These are phyloP conservation scores for Hydrangea macrophylla DNA, from an alignment of 148 eudicot genomes.

Conservation along the genomic window DNA sequence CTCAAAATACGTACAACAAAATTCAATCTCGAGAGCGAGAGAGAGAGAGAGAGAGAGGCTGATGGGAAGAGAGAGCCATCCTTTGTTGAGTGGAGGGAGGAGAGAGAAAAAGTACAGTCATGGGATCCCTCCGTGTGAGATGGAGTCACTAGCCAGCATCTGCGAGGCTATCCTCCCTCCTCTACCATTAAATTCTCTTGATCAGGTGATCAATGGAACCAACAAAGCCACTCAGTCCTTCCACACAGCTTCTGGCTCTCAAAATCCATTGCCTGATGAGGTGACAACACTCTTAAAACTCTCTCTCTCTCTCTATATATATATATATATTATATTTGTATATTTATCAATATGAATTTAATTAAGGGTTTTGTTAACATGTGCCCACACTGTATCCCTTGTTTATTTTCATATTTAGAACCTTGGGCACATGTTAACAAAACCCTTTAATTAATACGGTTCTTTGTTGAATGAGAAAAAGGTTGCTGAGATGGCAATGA, in stretches of 20 bases:
- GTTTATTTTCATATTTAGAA: background rate
- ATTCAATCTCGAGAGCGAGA: background rate
- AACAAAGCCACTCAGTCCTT: constrained; percentile 35
- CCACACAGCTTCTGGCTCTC: constrained; percentile 50
- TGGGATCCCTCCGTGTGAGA: constrained; percentile 41
- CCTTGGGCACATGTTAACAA: too few species aligned
- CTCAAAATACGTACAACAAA: too few species aligned
- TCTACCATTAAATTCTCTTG: constrained; percentile 24
- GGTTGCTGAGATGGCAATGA: constrained; percentile 40
- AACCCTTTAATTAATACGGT: too few species aligned
- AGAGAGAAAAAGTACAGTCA: constrained; percentile 43
- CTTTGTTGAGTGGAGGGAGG: constrained; percentile 44
- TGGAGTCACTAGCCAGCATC: constrained; percentile 42
- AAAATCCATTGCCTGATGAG: constrained; percentile 55
- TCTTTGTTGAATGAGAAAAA: background rate
- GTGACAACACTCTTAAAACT: constrained; percentile 18
- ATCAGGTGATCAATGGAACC: constrained; percentile 8
- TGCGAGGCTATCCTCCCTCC: constrained; percentile 63
- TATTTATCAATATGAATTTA: background rate
- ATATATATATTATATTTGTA: too few species aligned
- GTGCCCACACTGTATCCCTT: background rate
- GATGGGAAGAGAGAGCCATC: constrained; percentile 42
- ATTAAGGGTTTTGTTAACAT: too few species aligned
- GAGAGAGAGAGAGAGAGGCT: constrained; percentile 11
- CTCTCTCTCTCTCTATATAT: background rate